phyloP scores from a whole-genome alignment of 371 early-diverging fungal species.

The Capillidium rhysosporum region DNA sequence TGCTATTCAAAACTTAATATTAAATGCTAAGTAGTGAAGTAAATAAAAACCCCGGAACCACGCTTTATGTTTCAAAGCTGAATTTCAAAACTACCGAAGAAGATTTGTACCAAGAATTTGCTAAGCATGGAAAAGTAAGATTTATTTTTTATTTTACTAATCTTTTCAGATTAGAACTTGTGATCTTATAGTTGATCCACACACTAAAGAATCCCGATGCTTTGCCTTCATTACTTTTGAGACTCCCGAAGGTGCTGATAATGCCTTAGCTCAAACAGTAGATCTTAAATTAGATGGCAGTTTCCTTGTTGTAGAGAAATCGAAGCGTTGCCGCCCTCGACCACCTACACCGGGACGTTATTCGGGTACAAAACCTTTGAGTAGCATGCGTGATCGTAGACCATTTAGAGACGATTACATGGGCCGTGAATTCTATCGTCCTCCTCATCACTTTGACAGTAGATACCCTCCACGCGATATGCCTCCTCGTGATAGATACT shows the following conservation, averaged over 20 bases:
- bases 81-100: slow-evolving; percentile 1
- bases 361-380: slow-evolving; percentile 23
- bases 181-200: slow-evolving; percentile 59
- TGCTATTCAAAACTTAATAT: too few species aligned
- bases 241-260: slow-evolving; percentile 46
- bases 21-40: too few species aligned
- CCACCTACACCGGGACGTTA: slow-evolving; percentile 78
- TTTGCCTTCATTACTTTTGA: slow-evolving; percentile 72
- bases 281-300: slow-evolving; percentile 54
- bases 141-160: slow-evolving; percentile 3
- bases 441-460: slow-evolving; percentile 1
- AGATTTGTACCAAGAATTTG: slow-evolving; percentile 16
- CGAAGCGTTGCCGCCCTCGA: slow-evolving; percentile 49
- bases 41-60: neutral
- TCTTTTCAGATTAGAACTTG: slow-evolving; percentile 36
- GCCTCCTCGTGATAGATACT: neutral
- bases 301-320: slow-evolving; percentile 50
- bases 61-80: slow-evolving; percentile 4
- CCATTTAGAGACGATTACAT: neutral
- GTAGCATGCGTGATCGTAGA: neutral
- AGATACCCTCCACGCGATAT: slow-evolving; percentile 1
- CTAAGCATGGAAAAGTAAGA: slow-evolving; percentile 48
- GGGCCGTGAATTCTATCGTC: neutral
- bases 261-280: slow-evolving; percentile 22
- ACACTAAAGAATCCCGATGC: slow-evolving; percentile 58